phyloP scores from a whole-genome alignment of 345 rosid species.

The Firmiana major region DNA sequence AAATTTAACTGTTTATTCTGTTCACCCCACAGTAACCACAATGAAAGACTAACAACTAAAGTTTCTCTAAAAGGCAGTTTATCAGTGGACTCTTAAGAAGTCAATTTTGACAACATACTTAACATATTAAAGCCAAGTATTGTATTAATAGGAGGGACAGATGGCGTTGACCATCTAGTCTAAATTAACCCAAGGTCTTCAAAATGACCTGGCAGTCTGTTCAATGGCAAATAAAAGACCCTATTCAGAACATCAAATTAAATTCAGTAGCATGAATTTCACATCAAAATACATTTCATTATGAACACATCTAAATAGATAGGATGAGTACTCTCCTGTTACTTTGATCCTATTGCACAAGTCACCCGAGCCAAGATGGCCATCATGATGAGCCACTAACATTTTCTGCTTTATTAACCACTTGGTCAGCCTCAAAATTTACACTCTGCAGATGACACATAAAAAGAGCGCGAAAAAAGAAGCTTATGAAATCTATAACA shows the following conservation, averaged over 20 bases:
- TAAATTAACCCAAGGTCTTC: neutral
- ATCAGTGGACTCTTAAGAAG: no score
- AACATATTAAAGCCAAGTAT: no score
- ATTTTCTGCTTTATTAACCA: constrained; percentile 26
- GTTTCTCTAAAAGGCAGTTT: no score
- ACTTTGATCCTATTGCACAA: neutral
- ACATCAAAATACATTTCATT: neutral
- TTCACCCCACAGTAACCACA: no score
- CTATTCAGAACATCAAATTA: neutral
- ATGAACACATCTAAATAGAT: neutral
- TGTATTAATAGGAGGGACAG: neutral
- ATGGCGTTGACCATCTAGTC: neutral
- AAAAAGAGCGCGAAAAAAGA: neutral
- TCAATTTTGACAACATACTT: no score
- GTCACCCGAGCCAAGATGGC: neutral
- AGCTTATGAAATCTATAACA: neutral
- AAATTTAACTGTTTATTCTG: no score
- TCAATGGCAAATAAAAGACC: neutral
- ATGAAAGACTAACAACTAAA: no score
- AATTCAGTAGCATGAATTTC: neutral
- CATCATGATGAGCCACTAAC: constrained; percentile 30
- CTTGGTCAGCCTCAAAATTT: constrained; percentile 37
- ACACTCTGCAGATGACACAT: constrained; percentile 31
- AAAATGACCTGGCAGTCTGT: neutral
- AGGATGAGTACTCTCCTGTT: neutral